phyloP scores from a whole-genome alignment of 805 yeast species.

The Hanseniaspora singularis region DNA sequence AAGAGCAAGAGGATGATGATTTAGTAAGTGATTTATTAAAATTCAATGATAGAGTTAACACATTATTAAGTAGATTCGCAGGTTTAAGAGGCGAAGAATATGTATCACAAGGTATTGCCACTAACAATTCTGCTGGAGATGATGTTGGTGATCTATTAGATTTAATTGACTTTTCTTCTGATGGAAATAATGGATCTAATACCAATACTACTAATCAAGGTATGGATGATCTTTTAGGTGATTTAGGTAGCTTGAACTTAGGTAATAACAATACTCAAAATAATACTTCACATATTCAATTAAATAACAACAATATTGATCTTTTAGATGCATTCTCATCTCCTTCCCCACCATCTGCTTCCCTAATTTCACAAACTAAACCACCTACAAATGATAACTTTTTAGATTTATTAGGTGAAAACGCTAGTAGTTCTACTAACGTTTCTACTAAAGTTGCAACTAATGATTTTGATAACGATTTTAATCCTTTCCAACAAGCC shows the following conservation, averaged over 20 bases:
- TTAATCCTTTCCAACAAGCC: slow-evolving; percentile 21
- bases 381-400: slow-evolving; percentile 15
- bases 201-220: slow-evolving; percentile 12
- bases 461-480: slow-evolving; percentile 16
- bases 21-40: slow-evolving; percentile 53
- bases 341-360: slow-evolving; percentile 20
- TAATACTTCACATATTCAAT: slow-evolving; percentile 23
- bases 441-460: slow-evolving; percentile 19
- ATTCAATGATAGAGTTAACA: slow-evolving; percentile 65
- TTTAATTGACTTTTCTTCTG: slow-evolving; percentile 68
- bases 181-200: slow-evolving; percentile 23
- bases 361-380: slow-evolving; percentile 15
- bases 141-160: slow-evolving; percentile 36
- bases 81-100: slow-evolving; percentile 54
- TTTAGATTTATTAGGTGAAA: slow-evolving; percentile 20
- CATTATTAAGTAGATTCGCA: slow-evolving; percentile 53
- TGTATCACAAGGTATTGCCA: slow-evolving; percentile 40
- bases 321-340: slow-evolving; percentile 19
- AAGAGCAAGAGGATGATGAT: slow-evolving; percentile 59
- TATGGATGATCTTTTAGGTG: slow-evolving; percentile 61
- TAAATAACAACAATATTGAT: slow-evolving; percentile 17
- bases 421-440: too few relatives aligned
- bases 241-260: slow-evolving; percentile 52
- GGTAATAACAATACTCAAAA: slow-evolving; percentile 26
- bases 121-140: slow-evolving; percentile 28